These are phyloP conservation scores for Albophoma yamanashiensis DNA, from an alignment of 2,329 filamentous ascomycete genomes.

Conservation along the genomic window DNA sequence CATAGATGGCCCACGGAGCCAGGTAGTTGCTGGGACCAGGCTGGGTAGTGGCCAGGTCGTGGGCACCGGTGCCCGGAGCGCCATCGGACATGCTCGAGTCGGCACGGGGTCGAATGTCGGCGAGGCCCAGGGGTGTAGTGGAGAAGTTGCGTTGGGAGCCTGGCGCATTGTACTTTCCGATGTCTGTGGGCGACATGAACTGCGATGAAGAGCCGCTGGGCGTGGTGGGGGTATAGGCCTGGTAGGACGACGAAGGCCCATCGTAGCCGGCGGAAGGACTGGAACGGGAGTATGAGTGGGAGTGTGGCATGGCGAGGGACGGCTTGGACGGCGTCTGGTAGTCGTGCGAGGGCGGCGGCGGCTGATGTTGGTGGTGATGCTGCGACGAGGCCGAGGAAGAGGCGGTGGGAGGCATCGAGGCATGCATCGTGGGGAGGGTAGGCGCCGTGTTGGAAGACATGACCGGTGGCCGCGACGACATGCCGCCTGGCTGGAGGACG, in stretches of 20 bases:
- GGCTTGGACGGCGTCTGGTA: conserved; percentile 56
- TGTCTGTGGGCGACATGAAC: conserved; percentile 49
- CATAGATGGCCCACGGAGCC: conserved; percentile 91
- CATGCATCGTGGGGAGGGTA: conserved; percentile 35
- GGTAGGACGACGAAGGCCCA: conserved; percentile 38
- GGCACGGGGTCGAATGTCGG: conserved; percentile 80
- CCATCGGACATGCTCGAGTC: conserved; percentile 73
- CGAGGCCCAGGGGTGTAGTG: conserved; percentile 81
- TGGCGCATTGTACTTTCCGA: conserved; percentile 42
- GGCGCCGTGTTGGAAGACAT: conserved; percentile 34
- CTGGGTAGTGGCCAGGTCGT: conserved; percentile 55
- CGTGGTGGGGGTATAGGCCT: conserved; percentile 52
- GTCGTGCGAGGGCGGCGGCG: conserved; percentile 35
- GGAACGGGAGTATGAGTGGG: conserved; percentile 72
- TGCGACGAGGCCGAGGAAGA: conserved; percentile 9
- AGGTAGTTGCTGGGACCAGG: conserved; percentile 82
- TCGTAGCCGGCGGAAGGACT: conserved; percentile 61
- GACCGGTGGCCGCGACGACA: conserved; percentile 20
- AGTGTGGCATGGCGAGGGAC: conserved; percentile 55
- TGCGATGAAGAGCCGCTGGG: conserved; percentile 51
- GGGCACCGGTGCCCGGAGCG: conserved; percentile 48
- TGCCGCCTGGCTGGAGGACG: conserved; percentile 46
- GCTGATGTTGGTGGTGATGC: conserved; percentile 10
- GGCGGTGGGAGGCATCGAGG: conserved; percentile 23
- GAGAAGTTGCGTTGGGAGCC: conserved; percentile 54